Percentiles rank a stretch among this genome's conserved stretches.
Evolutionary conservation across 2,329 filamentous ascomycete genomes (phyloP).

Genomic region (Xylaria sp.): DNA sequence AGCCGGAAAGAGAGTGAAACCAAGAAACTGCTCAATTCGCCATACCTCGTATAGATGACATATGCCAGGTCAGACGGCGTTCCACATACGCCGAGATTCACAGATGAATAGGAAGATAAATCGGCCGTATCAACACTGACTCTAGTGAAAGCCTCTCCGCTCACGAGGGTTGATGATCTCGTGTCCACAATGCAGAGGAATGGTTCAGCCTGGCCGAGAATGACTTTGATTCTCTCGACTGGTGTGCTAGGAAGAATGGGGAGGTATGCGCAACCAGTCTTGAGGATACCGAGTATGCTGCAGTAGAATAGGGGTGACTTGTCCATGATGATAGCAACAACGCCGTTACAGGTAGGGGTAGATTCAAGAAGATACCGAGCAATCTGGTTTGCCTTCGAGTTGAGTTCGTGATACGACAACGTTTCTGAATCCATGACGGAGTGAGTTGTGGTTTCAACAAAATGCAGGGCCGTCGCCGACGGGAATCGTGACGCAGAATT

Average conservation of each 20-base stretch:
- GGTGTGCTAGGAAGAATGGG: slow-evolving; percentile 72
- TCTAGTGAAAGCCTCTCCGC: slow-evolving; percentile 19
- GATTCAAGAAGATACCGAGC: slow-evolving; percentile 49
- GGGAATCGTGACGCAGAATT: slow-evolving; percentile 44
- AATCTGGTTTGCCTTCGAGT: slow-evolving; percentile 57
- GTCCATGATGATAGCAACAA: slow-evolving; percentile 71
- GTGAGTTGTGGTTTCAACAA: slow-evolving; percentile 47
- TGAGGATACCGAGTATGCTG: slow-evolving; percentile 67
- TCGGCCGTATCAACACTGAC: slow-evolving; percentile 34
- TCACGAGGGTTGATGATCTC: slow-evolving; percentile 18
- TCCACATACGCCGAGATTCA: slow-evolving; percentile 36
- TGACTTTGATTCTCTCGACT: slow-evolving; percentile 50
- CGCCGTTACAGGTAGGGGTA: slow-evolving; percentile 45
- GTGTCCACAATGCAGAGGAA: slow-evolving; percentile 40
- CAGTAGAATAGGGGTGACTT: slow-evolving; percentile 70
- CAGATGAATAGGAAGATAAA: slow-evolving; percentile 29
- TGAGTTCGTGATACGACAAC: slow-evolving; percentile 61
- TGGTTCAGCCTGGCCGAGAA: slow-evolving; percentile 57
- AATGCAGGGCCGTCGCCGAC: slow-evolving; percentile 56
- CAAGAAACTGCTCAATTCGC: not conserved
- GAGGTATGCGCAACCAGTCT: slow-evolving; percentile 73
- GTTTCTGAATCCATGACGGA: slow-evolving; percentile 34
- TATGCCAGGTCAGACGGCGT: slow-evolving; percentile 59
- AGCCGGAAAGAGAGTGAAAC: not conserved
- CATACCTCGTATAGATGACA: slow-evolving; percentile 64